A percentile compares a stretch with the other conserved stretches of the same genome.
phyloP scores from a whole-genome alignment of 2,329 filamentous ascomycete genomes.

The Myriosclerotinia duriaeana region DNA sequence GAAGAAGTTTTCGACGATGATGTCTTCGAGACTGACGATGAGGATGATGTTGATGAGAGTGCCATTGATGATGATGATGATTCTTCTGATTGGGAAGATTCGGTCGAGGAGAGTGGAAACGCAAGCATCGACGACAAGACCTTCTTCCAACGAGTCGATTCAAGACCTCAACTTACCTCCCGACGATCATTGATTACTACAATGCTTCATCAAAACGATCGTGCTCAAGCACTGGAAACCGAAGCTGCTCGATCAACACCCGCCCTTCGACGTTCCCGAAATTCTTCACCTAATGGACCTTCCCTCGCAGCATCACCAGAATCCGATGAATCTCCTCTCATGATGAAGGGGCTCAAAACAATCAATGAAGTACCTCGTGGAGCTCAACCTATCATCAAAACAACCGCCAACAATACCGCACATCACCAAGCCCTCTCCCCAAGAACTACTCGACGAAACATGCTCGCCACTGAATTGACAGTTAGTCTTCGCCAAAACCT shows the following conservation, averaged over 20 bases:
- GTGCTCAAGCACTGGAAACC: conserved; percentile 67
- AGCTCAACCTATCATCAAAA: conserved; percentile 76
- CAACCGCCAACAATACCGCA: conserved; percentile 56
- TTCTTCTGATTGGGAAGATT: conserved; percentile 59
- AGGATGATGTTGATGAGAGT: conserved; percentile 74
- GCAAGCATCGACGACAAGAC: conserved; percentile 78
- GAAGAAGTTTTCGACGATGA: conserved; percentile 54
- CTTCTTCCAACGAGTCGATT: conserved; percentile 89
- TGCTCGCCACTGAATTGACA: conserved; percentile 92
- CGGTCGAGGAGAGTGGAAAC: conserved; percentile 76
- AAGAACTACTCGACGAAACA: conserved; percentile 87
- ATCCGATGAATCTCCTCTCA: conserved; percentile 49
- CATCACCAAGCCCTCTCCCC: conserved; percentile 82
- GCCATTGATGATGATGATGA: conserved; percentile 73
- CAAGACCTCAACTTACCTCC: conserved; percentile 78
- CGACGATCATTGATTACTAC: conserved; percentile 86
- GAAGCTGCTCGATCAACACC: conserved; percentile 55
- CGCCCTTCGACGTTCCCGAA: conserved; percentile 58
- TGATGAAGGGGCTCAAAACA: conserved; percentile 49
- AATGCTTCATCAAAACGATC: conserved; percentile 79
- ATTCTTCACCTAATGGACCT: conserved; percentile 66
- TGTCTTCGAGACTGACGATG: conserved; percentile 61
- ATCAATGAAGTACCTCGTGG: conserved; percentile 51
- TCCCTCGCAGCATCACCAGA: conserved; percentile 55
- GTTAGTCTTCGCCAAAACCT: conserved; percentile 89